phyloP scores from a whole-genome alignment of 2,329 filamentous ascomycete genomes.

The Aurifilum marmelostoma region DNA sequence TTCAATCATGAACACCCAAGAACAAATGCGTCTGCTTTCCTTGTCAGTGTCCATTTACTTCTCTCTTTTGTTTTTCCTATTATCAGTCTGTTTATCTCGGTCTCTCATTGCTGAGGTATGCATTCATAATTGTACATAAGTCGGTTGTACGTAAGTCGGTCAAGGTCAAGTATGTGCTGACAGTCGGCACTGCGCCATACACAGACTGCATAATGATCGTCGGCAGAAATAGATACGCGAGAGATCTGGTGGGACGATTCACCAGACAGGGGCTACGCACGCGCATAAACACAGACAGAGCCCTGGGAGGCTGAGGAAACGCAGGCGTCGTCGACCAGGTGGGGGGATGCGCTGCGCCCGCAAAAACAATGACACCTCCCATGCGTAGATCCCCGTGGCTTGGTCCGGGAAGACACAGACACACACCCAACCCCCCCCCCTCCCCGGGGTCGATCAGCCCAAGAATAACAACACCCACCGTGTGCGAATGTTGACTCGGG shows the following conservation, averaged over 20 bases:
- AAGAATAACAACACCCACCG: not conserved
- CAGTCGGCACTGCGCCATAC: not conserved
- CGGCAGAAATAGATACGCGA: slow-evolving; percentile 1
- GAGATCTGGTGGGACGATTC: not conserved
- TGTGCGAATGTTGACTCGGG: not conserved
- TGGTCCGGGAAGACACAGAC: not conserved
- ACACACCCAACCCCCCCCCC: not conserved
- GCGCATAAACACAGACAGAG: not conserved
- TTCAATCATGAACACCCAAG: too few species aligned
- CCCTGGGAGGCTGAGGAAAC: not conserved
- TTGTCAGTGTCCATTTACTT: too few species aligned
- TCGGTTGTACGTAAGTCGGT: too few species aligned
- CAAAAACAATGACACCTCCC: not conserved
- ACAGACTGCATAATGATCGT: not conserved
- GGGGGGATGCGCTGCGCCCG: not conserved
- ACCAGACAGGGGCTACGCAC: not conserved
- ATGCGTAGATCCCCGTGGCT: not conserved
- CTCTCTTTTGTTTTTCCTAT: not conserved
- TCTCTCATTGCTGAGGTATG: too few species aligned
- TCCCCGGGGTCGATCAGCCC: not conserved
- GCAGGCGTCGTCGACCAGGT: not conserved
- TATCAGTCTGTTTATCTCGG: not conserved
- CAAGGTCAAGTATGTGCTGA: too few species aligned
- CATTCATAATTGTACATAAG: too few species aligned
- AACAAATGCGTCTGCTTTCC: too few species aligned